Percentiles rank a stretch among this genome's conserved stretches.
These are phyloP conservation scores for Apiotrichum mycotoxinovorans DNA, from an alignment of 1,284 basidiomycete genomes.

Conservation along the genomic window DNA sequence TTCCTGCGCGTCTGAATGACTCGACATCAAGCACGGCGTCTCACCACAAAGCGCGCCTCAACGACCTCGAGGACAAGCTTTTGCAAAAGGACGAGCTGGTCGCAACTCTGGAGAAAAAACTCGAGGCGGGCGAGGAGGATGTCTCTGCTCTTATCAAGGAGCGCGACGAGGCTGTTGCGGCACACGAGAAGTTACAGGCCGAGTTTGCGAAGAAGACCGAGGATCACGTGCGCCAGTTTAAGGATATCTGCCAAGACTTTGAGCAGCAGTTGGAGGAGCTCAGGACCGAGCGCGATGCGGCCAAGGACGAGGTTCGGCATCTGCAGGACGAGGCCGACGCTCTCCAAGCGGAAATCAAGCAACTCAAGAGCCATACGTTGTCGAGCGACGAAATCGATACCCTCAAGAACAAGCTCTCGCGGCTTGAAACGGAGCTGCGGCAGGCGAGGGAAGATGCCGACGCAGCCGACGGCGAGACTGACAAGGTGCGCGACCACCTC, in stretches of 20 bases:
- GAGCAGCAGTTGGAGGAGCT: constrained; percentile 33
- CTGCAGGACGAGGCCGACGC: background rate
- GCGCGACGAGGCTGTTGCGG: constrained; percentile 29
- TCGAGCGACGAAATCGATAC: background rate
- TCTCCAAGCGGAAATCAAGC: background rate
- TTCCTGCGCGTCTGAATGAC: background rate
- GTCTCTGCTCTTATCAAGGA: constrained; percentile 7
- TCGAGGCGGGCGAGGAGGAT: background rate
- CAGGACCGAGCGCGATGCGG: constrained; percentile 20
- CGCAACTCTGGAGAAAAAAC: constrained; percentile 23
- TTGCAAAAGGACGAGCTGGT: constrained; percentile 32
- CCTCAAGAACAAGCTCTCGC: constrained; percentile 6
- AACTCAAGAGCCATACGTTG: background rate
- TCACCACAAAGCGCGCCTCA: constrained; percentile 6
- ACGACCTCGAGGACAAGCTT: constrained; percentile 29
- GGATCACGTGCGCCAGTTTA: constrained; percentile 38
- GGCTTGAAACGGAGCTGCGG: constrained; percentile 13
- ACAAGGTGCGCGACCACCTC: background rate
- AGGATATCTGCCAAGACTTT: constrained; percentile 38
- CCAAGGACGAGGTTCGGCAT: background rate
- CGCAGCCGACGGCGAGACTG: constrained; percentile 3
- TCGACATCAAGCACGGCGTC: background rate
- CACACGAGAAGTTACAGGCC: constrained; percentile 20
- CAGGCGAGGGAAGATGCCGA: constrained; percentile 12
- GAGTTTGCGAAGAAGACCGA: constrained; percentile 41